Evolutionary conservation across 2,329 filamentous ascomycete genomes (phyloP).

Genomic region (Sarocladium oryzae): DNA sequence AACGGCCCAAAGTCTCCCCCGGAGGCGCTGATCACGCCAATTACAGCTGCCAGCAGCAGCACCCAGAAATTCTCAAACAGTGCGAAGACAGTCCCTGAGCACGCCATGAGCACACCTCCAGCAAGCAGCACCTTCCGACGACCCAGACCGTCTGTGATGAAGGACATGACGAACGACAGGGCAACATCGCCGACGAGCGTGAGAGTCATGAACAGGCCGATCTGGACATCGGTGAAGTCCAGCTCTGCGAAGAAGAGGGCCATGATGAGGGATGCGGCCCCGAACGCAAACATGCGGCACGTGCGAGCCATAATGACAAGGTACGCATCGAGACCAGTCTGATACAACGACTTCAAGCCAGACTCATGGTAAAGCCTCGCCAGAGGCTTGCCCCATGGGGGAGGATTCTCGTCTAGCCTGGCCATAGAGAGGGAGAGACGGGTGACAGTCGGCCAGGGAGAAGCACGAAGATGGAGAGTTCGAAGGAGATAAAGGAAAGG

Average conservation of each 20-base stretch:
- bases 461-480: not conserved
- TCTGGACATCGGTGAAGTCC: slow-evolving; percentile 47
- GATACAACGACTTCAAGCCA: slow-evolving; percentile 39
- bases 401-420: not conserved
- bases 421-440: not conserved
- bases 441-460: too few species aligned
- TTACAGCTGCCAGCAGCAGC: slow-evolving; percentile 48
- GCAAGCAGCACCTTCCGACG: slow-evolving; percentile 45
- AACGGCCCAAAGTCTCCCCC: slow-evolving; percentile 64
- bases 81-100: slow-evolving; percentile 48
- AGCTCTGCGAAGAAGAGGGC: slow-evolving; percentile 55
- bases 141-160: slow-evolving; percentile 53
- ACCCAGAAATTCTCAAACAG: slow-evolving; percentile 52
- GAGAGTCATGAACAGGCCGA: slow-evolving; percentile 59
- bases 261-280: slow-evolving; percentile 52
- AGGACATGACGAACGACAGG: slow-evolving; percentile 49
- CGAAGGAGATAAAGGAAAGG: too few species aligned
- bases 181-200: slow-evolving; percentile 56
- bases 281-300: slow-evolving; percentile 58
- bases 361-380: slow-evolving; percentile 36
- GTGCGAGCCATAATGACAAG: slow-evolving; percentile 46
- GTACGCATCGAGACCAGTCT: slow-evolving; percentile 42
- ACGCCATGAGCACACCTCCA: slow-evolving; percentile 50
- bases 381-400: slow-evolving; percentile 1
- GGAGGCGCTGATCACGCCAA: slow-evolving; percentile 55